Evolutionary conservation across 2,329 filamentous ascomycete genomes (phyloP).

Genomic region (Pseudogymnoascus sp.): DNA sequence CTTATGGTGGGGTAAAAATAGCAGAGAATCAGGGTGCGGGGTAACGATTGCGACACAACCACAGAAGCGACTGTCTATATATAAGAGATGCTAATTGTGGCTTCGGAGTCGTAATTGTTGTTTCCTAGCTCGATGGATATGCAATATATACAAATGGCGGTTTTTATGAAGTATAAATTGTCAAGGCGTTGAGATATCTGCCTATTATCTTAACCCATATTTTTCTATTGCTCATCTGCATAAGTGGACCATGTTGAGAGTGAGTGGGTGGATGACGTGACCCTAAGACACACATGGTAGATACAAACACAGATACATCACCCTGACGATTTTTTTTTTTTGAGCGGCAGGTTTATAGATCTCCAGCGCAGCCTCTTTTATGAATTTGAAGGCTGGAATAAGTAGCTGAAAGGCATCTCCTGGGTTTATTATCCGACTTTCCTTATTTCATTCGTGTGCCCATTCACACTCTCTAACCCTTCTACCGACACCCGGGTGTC

Average conservation of each 20-base stretch:
- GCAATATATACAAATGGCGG: neutral
- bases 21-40: neutral
- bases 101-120: neutral
- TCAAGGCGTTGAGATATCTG: neutral
- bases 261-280: neutral
- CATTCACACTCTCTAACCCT: neutral
- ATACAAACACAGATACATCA: neutral
- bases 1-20: neutral
- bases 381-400: neutral
- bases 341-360: neutral
- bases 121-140: neutral
- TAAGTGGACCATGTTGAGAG: constrained; percentile 2
- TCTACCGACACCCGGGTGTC: neutral
- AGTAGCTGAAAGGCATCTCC: neutral
- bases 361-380: neutral
- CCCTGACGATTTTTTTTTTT: neutral
- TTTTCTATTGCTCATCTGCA: constrained; percentile 7
- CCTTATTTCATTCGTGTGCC: neutral
- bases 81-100: neutral
- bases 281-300: neutral
- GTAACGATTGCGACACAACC: constrained; percentile 1
- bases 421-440: neutral
- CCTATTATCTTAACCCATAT: neutral
- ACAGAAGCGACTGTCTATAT: neutral
- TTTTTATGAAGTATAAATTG: constrained; percentile 1